A percentile compares a stretch with the other conserved stretches of the same genome.
Conservation (phyloP, 768 basidiomycete genomes). For the Grammothele lineata region DNA sequence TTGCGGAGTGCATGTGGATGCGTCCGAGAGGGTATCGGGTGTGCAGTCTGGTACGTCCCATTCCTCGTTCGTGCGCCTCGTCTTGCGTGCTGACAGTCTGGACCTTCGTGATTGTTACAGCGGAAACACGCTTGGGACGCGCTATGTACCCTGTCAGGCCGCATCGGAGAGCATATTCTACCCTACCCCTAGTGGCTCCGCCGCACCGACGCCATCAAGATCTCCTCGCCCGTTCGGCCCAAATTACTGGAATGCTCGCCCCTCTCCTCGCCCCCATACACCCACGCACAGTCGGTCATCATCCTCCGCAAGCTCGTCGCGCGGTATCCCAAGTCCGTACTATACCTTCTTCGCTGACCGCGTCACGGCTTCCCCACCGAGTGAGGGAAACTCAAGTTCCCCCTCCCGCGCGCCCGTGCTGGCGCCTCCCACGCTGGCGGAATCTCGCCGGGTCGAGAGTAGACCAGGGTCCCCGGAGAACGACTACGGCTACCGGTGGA, state of each 20-base stretch:
- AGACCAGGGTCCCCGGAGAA: conserved; percentile 9
- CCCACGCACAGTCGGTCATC: conserved; percentile 10
- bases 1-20: conserved; percentile 60
- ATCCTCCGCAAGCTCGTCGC: conserved; percentile 3
- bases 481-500: conserved; percentile 17
- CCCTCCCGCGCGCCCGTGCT: conserved; percentile 15
- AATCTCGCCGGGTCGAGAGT: conserved; percentile 2
- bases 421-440: neutral
- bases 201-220: conserved; percentile 25
- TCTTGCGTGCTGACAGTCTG: neutral
- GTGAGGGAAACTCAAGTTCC: conserved; percentile 34
- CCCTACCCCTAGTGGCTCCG: conserved; percentile 29
- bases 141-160: conserved; percentile 56
- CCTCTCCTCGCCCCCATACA: conserved; percentile 5
- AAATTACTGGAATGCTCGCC: conserved; percentile 24
- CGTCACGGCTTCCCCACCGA: conserved; percentile 30
- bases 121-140: conserved; percentile 61
- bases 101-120: conserved; percentile 28
- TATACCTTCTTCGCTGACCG: conserved; percentile 36
- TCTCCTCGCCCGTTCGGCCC: conserved; percentile 22
- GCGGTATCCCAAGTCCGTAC: conserved; percentile 17
- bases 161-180: conserved; percentile 50
- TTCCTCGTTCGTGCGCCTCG: neutral
- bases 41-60: conserved; percentile 47
- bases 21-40: conserved; percentile 63